phyloP scores from a whole-genome alignment of 192 early-diverging fungal species.

The Linnemannia hyalina region DNA sequence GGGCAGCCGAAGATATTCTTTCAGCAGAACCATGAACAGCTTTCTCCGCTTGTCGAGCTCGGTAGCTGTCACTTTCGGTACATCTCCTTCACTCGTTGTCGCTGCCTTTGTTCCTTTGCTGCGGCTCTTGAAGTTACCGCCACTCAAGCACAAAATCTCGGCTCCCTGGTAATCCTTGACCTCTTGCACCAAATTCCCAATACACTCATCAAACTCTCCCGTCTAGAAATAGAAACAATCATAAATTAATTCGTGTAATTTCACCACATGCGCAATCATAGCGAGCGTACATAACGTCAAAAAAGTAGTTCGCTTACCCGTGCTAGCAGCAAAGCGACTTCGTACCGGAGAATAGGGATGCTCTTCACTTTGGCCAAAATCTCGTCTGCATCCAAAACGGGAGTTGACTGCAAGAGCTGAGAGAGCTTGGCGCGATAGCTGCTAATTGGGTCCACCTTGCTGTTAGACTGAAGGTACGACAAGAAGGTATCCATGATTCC shows the following conservation, averaged over 20 bases:
- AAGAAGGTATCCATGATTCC: conserved; percentile 33
- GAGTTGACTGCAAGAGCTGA: conserved; percentile 59
- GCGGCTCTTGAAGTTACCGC: conserved; percentile 56
- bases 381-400: conserved; percentile 34
- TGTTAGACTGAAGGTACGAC: conserved; percentile 25
- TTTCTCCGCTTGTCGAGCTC: conserved; percentile 26
- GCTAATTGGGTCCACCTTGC: conserved; percentile 34
- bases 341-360: conserved; percentile 53
- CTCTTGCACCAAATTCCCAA: conserved; percentile 60
- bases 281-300: neutral
- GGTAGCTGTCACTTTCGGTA: conserved; percentile 12
- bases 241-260: neutral
- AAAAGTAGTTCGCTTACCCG: conserved; percentile 43
- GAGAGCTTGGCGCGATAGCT: conserved; percentile 51
- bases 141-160: conserved; percentile 66
- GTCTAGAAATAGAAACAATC: conserved; percentile 41
- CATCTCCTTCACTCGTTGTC: neutral
- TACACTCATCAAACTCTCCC: conserved; percentile 56
- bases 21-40: conserved; percentile 63
- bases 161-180: conserved; percentile 67
- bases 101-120: conserved; percentile 12
- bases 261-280: too few relatives aligned
- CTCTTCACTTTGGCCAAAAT: conserved; percentile 52
- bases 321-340: conserved; percentile 63
- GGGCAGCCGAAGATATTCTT: conserved; percentile 63